Conservation (phyloP, 768 basidiomycete species). For the Boletus eberwhitei region DNA sequence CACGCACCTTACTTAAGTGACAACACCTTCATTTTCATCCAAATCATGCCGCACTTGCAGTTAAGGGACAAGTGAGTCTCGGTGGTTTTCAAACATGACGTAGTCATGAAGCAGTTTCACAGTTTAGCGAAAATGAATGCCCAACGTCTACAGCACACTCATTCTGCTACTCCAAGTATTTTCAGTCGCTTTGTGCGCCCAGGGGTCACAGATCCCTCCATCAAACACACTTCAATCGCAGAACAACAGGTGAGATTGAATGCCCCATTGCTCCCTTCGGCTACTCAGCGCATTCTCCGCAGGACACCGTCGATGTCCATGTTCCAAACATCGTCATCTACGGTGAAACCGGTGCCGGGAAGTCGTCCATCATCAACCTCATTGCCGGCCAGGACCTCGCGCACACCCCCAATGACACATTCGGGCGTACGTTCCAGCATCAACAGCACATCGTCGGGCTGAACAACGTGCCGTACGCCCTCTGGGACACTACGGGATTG, state of each 20-base stretch:
- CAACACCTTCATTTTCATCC: no score
- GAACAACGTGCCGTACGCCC: neutral
- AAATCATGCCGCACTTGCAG: neutral
- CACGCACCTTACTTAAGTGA: no score
- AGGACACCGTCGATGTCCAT: neutral
- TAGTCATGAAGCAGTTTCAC: neutral
- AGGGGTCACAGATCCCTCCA: neutral
- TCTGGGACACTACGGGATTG: neutral
- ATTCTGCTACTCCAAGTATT: neutral
- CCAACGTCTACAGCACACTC: neutral
- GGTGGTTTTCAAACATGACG: neutral
- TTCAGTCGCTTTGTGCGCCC: no score
- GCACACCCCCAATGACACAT: neutral
- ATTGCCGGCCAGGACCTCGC: conserved; percentile 1
- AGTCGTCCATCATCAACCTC: conserved; percentile 9
- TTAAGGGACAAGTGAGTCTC: neutral
- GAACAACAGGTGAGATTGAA: neutral
- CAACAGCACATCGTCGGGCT: neutral
- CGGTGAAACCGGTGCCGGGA: conserved; percentile 3
- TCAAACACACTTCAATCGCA: neutral
- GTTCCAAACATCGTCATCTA: conserved; percentile 6
- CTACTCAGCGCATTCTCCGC: neutral
- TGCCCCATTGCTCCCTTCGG: neutral
- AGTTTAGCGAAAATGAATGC: neutral
- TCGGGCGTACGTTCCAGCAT: conserved; percentile 3